These are phyloP conservation scores for Leucoagaricus sp. DNA, from an alignment of 1,284 basidiomycete genomes.

Conservation along the genomic window DNA sequence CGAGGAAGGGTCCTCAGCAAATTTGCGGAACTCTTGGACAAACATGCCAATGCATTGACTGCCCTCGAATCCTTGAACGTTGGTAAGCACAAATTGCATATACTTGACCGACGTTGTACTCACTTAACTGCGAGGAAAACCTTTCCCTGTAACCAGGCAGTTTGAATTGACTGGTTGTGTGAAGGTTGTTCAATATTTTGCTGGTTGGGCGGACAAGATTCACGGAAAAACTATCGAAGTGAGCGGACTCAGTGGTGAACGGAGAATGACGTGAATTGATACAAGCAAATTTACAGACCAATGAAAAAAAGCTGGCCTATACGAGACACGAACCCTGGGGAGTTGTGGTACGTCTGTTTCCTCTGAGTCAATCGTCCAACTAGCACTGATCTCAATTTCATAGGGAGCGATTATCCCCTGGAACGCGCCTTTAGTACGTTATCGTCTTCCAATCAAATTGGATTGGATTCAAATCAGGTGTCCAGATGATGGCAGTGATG, in stretches of 20 bases:
- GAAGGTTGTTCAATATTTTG: conserved; percentile 64
- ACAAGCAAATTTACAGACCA: conserved; percentile 40
- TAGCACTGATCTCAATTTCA: neutral
- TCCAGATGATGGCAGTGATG: neutral
- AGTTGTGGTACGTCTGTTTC: conserved; percentile 46
- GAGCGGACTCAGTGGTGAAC: conserved; percentile 7
- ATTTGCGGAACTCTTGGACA: conserved; percentile 74
- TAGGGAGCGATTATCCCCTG: conserved; percentile 77
- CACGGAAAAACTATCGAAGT: conserved; percentile 77
- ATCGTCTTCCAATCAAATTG: too few relatives aligned
- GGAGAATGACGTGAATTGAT: neutral
- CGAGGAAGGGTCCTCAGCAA: conserved; percentile 66
- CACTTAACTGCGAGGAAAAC: neutral
- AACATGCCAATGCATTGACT: conserved; percentile 65
- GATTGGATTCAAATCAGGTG: conserved; percentile 30
- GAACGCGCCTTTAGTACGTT: conserved; percentile 33
- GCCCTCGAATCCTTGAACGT: conserved; percentile 78
- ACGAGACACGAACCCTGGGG: conserved; percentile 90
- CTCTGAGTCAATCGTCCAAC: too few relatives aligned
- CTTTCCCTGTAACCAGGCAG: neutral
- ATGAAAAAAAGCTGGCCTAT: conserved; percentile 66
- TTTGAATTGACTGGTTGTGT: neutral
- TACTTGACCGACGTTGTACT: neutral
- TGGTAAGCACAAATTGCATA: conserved; percentile 21
- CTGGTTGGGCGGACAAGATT: conserved; percentile 88